Conservation (phyloP, 208 protist species). For the Borovskyia barvae region DNA sequence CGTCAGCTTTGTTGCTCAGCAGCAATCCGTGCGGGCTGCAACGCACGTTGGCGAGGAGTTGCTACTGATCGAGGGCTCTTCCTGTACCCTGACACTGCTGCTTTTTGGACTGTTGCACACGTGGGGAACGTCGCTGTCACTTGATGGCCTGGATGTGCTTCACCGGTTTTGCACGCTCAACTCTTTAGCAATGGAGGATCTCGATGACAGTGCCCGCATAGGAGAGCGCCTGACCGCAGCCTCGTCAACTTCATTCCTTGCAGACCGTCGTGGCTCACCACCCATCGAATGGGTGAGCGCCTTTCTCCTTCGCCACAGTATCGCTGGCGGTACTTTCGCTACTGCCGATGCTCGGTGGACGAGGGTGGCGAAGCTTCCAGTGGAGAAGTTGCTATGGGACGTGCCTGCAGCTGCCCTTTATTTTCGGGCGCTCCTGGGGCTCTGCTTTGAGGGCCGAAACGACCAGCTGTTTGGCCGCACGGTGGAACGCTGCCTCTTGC, state of each 20-base stretch:
- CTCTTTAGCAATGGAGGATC: conserved; percentile 22
- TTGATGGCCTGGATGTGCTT: neutral
- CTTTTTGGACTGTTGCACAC: conserved; percentile 12
- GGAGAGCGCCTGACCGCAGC: neutral
- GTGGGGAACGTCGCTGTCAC: conserved; percentile 1
- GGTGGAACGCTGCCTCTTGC: conserved; percentile 29
- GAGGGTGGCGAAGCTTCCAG: conserved; percentile 8
- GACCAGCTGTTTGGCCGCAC: conserved; percentile 24
- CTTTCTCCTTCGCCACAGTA: no score
- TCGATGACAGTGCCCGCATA: conserved; percentile 19
- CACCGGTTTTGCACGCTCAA: conserved; percentile 1
- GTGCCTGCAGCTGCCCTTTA: conserved; percentile 11
- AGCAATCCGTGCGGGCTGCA: conserved; percentile 32
- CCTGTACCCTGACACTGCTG: conserved; percentile 35
- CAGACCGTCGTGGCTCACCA: no score
- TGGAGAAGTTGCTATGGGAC: conserved; percentile 16
- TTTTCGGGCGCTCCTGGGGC: conserved; percentile 18
- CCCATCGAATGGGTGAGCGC: conserved; percentile 27
- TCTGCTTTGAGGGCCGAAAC: conserved; percentile 8
- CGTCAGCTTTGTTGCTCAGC: conserved; percentile 24
- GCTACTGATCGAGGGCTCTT: neutral
- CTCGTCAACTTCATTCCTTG: no score
- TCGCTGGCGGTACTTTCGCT: no score
- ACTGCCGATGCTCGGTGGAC: neutral
- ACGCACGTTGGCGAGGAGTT: conserved; percentile 22